These are phyloP conservation scores for Citrus sinensis DNA, from an alignment of 345 rosid species.

Conservation along the genomic window DVS_A1.0 CM039162.1:16836501-16837000, in stretches of 20 bases:
- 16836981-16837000: neutral
- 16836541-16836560: slow-evolving; percentile 23
- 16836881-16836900: neutral
- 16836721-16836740: slow-evolving; percentile 54
- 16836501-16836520: slow-evolving; percentile 34
- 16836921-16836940: neutral
- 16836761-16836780: slow-evolving; percentile 59
- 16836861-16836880: slow-evolving; percentile 28
- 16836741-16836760: slow-evolving; percentile 43
- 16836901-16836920: neutral
- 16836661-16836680: slow-evolving; percentile 30
- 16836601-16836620: slow-evolving; percentile 7
- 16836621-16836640: slow-evolving; percentile 7
- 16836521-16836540: slow-evolving; percentile 16
- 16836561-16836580: slow-evolving; percentile 20
- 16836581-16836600: slow-evolving; percentile 21
- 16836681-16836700: slow-evolving; percentile 22
- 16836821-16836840: slow-evolving; percentile 37
- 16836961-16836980: neutral
- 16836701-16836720: slow-evolving; percentile 54
- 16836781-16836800: slow-evolving; percentile 15
- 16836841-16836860: slow-evolving; percentile 35
- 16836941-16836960: neutral
- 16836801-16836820: slow-evolving; percentile 46
- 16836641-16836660: slow-evolving; percentile 30